A percentile compares a stretch with the other conserved stretches of the same genome.
Evolutionary conservation across 2,329 filamentous ascomycete species (phyloP).

Genomic region (Clarireedia monteithiana): DNA sequence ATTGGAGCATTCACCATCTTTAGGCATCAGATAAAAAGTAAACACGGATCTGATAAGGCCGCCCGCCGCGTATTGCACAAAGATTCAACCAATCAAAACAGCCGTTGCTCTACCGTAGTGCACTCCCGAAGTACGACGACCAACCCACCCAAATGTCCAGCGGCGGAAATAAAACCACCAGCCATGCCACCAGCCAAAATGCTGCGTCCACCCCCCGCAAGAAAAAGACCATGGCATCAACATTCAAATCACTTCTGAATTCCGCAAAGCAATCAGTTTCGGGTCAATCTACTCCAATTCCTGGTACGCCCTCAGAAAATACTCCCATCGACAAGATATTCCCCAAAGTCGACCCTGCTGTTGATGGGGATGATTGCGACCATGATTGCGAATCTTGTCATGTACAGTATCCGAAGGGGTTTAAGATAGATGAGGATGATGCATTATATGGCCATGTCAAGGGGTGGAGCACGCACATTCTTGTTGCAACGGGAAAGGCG

Average conservation of each 20-base stretch:
- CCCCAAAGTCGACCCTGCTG: slow-evolving; percentile 59
- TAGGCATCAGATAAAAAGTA: not conserved
- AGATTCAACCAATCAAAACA: not conserved
- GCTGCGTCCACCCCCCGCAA: not conserved
- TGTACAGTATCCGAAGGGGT: slow-evolving; percentile 63
- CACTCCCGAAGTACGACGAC: not conserved
- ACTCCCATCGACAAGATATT: slow-evolving; percentile 48
- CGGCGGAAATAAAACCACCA: not conserved
- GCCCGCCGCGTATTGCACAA: not conserved
- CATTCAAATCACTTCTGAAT: slow-evolving; percentile 24
- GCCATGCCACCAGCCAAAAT: not conserved
- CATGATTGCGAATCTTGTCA: slow-evolving; percentile 81
- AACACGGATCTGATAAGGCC: not conserved
- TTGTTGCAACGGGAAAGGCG: slow-evolving; percentile 91
- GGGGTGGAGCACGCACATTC: slow-evolving; percentile 79
- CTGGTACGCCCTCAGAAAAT: slow-evolving; percentile 17
- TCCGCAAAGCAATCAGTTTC: slow-evolving; percentile 22
- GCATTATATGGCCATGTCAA: slow-evolving; percentile 78
- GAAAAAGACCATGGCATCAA: slow-evolving; percentile 19
- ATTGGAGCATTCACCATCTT: not conserved
- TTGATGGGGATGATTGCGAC: slow-evolving; percentile 83
- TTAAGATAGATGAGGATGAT: slow-evolving; percentile 70
- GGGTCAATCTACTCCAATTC: slow-evolving; percentile 21
- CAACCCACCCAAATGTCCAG: slow-evolving; percentile 2
- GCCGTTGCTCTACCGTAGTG: too few species aligned